Evolutionary conservation across 345 rosid species (phyloP).

Genomic region (Nasturtium officinale): DNA sequence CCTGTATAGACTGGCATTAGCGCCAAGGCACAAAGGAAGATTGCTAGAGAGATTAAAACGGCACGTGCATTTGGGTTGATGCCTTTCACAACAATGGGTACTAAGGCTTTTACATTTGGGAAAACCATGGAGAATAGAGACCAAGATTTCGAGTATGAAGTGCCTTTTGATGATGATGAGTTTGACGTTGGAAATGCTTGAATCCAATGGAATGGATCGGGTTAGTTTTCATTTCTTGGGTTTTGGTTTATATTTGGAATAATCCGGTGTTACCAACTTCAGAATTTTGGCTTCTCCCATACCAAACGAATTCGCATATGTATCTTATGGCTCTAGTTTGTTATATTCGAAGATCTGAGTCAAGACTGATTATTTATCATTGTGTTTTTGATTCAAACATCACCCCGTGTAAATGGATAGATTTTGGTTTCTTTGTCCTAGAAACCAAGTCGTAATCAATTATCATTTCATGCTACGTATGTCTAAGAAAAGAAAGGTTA

Average conservation of each 20-base stretch:
- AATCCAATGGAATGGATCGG: neutral
- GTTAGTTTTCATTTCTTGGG: slow-evolving; percentile 24
- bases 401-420: slow-evolving; percentile 10
- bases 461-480: slow-evolving; percentile 19
- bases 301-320: slow-evolving; percentile 24
- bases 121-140: slow-evolving; percentile 66
- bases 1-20: slow-evolving; percentile 72
- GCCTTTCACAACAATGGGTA: slow-evolving; percentile 97
- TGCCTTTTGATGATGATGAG: slow-evolving; percentile 34
- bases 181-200: slow-evolving; percentile 20
- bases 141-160: slow-evolving; percentile 57
- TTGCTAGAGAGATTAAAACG: slow-evolving; percentile 93
- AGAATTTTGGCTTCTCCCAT: neutral
- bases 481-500: neutral
- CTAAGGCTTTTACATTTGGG: slow-evolving; percentile 68
- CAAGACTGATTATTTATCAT: slow-evolving; percentile 5
- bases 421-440: slow-evolving; percentile 19
- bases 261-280: slow-evolving; percentile 8
- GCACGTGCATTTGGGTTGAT: slow-evolving; percentile 90
- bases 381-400: neutral
- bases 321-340: slow-evolving; percentile 12
- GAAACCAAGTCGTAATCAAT: slow-evolving; percentile 22
- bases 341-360: slow-evolving; percentile 12
- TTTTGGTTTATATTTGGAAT: slow-evolving; percentile 31
- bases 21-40: slow-evolving; percentile 92